These are phyloP conservation scores for Schizonepeta tenuifolia DNA, from an alignment of 257 asterid species.

Conservation along the genomic window DNA sequence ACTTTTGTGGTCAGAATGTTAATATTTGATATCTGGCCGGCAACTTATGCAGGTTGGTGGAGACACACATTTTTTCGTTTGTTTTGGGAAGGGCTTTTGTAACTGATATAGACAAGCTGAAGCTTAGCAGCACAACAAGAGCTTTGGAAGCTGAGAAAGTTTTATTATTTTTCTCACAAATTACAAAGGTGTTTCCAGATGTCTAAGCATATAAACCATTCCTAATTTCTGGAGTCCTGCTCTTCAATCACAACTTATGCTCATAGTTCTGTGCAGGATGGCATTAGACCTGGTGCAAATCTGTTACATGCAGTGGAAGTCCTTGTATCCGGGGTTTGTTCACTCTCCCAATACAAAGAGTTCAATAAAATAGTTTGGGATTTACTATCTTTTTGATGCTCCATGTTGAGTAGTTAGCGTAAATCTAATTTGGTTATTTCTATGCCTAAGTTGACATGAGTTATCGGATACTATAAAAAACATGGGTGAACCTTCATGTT, in stretches of 20 bases:
- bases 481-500: slow-evolving; percentile 3
- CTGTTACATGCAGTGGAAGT: slow-evolving; percentile 89
- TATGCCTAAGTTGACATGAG: slow-evolving; percentile 19
- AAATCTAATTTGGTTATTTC: slow-evolving; percentile 22
- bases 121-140: slow-evolving; percentile 90
- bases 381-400: slow-evolving; percentile 14
- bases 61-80: slow-evolving; percentile 95
- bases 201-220: slow-evolving; percentile 13
- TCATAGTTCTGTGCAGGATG: slow-evolving; percentile 68
- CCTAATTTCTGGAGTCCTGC: slow-evolving; percentile 27
- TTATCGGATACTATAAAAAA: background rate
- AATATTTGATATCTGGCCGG: slow-evolving; percentile 30
- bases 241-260: slow-evolving; percentile 37
- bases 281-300: slow-evolving; percentile 85
- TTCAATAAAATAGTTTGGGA: slow-evolving; percentile 24
- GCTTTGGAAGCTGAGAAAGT: slow-evolving; percentile 88
- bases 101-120: slow-evolving; percentile 95
- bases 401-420: slow-evolving; percentile 15
- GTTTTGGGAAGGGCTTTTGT: slow-evolving; percentile 99
- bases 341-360: slow-evolving; percentile 29
- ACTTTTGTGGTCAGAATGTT: slow-evolving; percentile 33
- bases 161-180: slow-evolving; percentile 75
- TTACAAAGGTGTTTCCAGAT: slow-evolving; percentile 67
- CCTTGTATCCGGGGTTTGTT: slow-evolving; percentile 91
- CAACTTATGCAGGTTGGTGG: slow-evolving; percentile 85